Percentiles rank a stretch among this genome's conserved stretches.
These are phyloP conservation scores for Leishmania aethiopica DNA, from an alignment of 208 protist genomes.

Conservation along the genomic window DNA sequence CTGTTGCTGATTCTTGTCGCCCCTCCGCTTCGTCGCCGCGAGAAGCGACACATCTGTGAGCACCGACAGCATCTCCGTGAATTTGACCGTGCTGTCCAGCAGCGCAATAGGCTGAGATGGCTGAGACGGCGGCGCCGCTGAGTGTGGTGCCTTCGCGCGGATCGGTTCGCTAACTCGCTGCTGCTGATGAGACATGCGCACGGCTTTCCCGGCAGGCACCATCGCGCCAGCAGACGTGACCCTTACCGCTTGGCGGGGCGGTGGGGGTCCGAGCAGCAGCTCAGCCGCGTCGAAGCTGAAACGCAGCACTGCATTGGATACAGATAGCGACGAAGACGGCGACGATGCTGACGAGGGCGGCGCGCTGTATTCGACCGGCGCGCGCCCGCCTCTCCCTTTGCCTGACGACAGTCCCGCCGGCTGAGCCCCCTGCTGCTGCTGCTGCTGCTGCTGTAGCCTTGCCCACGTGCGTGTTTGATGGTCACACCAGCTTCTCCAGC, in stretches of 20 bases:
- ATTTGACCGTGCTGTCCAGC: slow-evolving; percentile 27
- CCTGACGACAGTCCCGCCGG: background rate
- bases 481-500: slow-evolving; percentile 29
- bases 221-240: background rate
- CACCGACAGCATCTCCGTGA: slow-evolving; percentile 22
- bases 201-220: background rate
- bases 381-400: background rate
- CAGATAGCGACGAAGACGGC: background rate
- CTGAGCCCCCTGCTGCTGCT: slow-evolving; percentile 4
- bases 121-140: background rate
- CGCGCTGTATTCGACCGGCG: background rate
- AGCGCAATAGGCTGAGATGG: slow-evolving; percentile 4
- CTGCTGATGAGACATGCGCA: background rate
- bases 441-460: slow-evolving; percentile 2
- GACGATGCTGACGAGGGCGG: background rate
- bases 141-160: background rate
- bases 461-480: slow-evolving; percentile 26
- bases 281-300: slow-evolving; percentile 32
- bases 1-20: background rate
- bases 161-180: background rate
- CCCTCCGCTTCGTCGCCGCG: slow-evolving; percentile 7
- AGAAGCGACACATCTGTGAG: slow-evolving; percentile 31
- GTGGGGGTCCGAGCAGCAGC: slow-evolving; percentile 25
- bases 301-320: slow-evolving; percentile 28
- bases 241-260: background rate